A percentile compares a stretch with the other conserved stretches of the same genome.
Evolutionary conservation across 768 basidiomycete genomes (phyloP).

Genomic region (Hygrophoropsis aurantiaca): DNA sequence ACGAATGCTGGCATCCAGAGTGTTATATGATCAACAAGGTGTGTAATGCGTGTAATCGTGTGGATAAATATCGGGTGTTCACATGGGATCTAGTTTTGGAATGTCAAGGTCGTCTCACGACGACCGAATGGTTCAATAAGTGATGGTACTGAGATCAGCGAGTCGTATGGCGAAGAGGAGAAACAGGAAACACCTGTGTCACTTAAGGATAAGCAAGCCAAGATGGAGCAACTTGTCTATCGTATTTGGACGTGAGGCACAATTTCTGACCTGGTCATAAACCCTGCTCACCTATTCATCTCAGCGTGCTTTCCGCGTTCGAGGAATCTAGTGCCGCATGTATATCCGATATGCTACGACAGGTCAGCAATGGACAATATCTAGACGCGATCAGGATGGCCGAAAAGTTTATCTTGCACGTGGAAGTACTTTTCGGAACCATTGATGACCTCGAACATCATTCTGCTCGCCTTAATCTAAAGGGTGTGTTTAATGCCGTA

Average conservation of each 20-base stretch:
- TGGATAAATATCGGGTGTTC: constrained; percentile 1
- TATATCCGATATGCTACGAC: constrained; percentile 97
- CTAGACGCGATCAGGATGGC: constrained; percentile 97
- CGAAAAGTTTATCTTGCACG: constrained; percentile 97
- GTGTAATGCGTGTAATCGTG: constrained; percentile 15
- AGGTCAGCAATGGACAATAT: constrained; percentile 96
- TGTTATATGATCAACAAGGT: constrained; percentile 99
- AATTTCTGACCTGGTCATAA: background rate
- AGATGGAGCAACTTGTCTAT: constrained; percentile 97
- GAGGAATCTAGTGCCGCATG: constrained; percentile 99
- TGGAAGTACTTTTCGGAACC: constrained; percentile 94
- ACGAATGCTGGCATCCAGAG: constrained; percentile 99
- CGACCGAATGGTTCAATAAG: constrained; percentile 63
- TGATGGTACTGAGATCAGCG: constrained; percentile 51
- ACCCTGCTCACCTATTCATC: constrained; percentile 11
- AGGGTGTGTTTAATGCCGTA: constrained; percentile 57
- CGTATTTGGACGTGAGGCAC: constrained; percentile 94
- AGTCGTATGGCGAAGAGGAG: constrained; percentile 76
- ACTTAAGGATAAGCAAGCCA: constrained; percentile 85
- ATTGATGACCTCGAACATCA: constrained; percentile 95
- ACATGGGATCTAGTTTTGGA: constrained; percentile 80
- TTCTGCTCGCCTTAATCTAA: constrained; percentile 75
- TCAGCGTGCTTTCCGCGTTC: constrained; percentile 90
- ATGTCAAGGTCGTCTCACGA: constrained; percentile 86
- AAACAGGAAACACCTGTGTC: constrained; percentile 71